Percentiles rank a stretch among this genome's conserved stretches.
Evolutionary conservation across 768 basidiomycete genomes (phyloP).

Genomic region (Rhodotorula graminis): DNA sequence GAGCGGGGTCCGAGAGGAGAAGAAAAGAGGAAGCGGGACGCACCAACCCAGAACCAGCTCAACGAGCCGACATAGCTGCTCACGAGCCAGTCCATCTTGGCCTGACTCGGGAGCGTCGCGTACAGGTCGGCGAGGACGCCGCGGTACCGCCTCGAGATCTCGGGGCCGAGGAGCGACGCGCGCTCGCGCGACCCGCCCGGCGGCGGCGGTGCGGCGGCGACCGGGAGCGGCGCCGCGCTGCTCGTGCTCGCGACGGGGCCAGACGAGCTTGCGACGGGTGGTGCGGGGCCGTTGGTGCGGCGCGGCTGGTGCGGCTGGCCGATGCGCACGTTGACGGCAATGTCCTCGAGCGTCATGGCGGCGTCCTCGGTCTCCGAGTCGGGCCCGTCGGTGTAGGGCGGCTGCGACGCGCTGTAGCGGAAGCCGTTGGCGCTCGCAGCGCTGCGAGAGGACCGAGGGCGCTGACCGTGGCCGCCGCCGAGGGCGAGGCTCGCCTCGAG

Average conservation of each 20-base stretch:
- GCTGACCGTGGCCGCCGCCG: neutral
- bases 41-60: constrained; percentile 22
- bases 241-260: neutral
- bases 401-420: too few species aligned
- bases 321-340: constrained; percentile 27
- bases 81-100: constrained; percentile 25
- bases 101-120: constrained; percentile 6
- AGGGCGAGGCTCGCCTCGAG: constrained; percentile 12
- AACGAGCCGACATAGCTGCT: constrained; percentile 2
- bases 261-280: neutral
- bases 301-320: neutral
- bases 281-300: neutral
- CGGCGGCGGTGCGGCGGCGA: neutral
- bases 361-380: constrained; percentile 31
- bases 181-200: neutral
- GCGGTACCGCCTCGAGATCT: constrained; percentile 12
- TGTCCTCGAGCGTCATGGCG: constrained; percentile 32
- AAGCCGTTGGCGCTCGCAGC: neutral
- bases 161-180: constrained; percentile 19
- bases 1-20: neutral
- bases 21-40: neutral
- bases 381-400: neutral
- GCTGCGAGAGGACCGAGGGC: neutral
- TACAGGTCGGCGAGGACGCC: constrained; percentile 21
- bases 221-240: neutral